Base-by-base conservation (phyloP, 371 early-diverging fungal species). In the Mortierella sp. region DNA sequence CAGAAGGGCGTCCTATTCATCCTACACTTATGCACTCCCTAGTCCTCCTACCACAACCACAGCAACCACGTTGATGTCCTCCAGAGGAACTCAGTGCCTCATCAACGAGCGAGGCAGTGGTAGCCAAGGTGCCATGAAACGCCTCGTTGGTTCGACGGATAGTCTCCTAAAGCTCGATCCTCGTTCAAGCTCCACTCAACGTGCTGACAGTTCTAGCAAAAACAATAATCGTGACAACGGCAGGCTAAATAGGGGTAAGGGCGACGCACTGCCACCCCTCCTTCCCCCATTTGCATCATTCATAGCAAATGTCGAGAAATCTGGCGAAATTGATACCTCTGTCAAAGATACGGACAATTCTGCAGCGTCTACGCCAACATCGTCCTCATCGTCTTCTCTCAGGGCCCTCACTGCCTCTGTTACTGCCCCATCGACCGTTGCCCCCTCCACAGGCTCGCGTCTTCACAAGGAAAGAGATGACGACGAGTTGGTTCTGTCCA, bases 361-460 rank as follows among this genome's bases (percentile, higher is more conserved):
- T 7, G n/a, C 50, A 19, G 21, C 65, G 28, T 50, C 62, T 16
- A 60, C 68, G 16, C 58, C 67, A 23, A n/a, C 58, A 16, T 72
- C 67, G 38, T 67, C 73, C 1, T 42, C 60, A 13, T 47, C 61
- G 2, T 67, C 73, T 14, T 60, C 66, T 2, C 65, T 61, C 23
- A 56, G 60, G 23, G 56, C 65, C 3, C 30, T 64, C 52, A 51
- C 71, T 14, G 61, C 64, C 14, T 64, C 71, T 24, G 47, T 71
- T 27, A 31, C 45, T 30, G 64, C 71, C 12, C 65, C 61, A 8
- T 63, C 64, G 3, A 63, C 58, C 27, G 21, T 47, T 28, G 39
- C 56, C 39, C 39, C 50, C 14, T 58, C 67, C 43, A 59, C 64
- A 24, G 30, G 57, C n/a, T 61, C 61, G 3, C 31, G 47, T 7